Percentiles rank a stretch among this genome's conserved stretches.
These are phyloP conservation scores for Rhodocollybia butyracea DNA, from an alignment of 768 basidiomycete genomes.

Conservation along the genomic window DNA sequence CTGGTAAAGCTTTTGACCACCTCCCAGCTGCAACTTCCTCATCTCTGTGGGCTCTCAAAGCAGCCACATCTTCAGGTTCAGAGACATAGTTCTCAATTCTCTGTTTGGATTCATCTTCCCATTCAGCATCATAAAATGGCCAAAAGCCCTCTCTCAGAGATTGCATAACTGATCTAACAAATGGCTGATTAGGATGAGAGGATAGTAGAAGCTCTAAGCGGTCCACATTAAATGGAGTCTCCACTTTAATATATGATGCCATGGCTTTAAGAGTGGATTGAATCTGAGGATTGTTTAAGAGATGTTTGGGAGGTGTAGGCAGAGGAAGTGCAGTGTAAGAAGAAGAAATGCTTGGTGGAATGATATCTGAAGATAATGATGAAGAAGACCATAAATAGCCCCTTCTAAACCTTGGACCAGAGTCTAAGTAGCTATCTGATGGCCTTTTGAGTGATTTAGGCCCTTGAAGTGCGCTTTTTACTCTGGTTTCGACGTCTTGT, in stretches of 20 bases:
- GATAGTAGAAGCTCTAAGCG: slow-evolving; percentile 16
- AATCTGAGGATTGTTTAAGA: slow-evolving; percentile 15
- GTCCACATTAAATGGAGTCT: slow-evolving; percentile 25
- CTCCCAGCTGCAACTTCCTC: slow-evolving; percentile 16
- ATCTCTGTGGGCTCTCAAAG: slow-evolving; percentile 12
- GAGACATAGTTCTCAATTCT: slow-evolving; percentile 12
- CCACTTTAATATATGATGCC: slow-evolving; percentile 19
- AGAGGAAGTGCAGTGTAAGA: slow-evolving; percentile 16
- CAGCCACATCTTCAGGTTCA: slow-evolving; percentile 10
- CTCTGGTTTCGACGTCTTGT: background rate
- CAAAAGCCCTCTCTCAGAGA: slow-evolving; percentile 28
- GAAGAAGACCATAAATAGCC: slow-evolving; percentile 10
- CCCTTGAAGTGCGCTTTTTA: background rate
- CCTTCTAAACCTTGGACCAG: slow-evolving; percentile 1
- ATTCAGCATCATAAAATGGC: slow-evolving; percentile 25
- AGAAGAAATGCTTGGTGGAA: slow-evolving; percentile 13
- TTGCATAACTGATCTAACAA: slow-evolving; percentile 22
- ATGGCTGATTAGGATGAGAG: slow-evolving; percentile 25
- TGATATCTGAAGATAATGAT: background rate
- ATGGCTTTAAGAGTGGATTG: slow-evolving; percentile 7
- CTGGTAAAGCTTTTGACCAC: slow-evolving; percentile 15
- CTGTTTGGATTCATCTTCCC: slow-evolving; percentile 6
- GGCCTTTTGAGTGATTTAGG: background rate
- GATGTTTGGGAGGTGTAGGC: slow-evolving; percentile 14
- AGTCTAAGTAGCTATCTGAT: background rate